Evolutionary conservation across 345 rosid species (phyloP).

Genomic region (Gossypium rotundifolium): DNA sequence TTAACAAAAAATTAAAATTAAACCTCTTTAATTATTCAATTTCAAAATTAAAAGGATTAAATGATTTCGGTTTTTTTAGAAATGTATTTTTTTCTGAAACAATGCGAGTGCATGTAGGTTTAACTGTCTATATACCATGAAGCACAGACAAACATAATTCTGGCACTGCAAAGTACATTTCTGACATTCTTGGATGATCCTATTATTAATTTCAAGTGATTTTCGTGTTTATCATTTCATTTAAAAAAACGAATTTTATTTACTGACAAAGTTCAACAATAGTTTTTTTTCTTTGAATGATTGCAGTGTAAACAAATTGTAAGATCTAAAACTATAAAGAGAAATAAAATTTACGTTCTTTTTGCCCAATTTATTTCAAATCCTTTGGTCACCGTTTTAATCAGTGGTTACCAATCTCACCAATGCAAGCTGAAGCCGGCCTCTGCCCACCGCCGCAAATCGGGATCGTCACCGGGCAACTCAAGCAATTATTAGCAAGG

Average conservation of each 20-base stretch:
- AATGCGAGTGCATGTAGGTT: too few relatives aligned
- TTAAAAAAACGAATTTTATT: background rate
- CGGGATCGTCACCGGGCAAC: constrained; percentile 22
- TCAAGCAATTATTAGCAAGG: constrained; percentile 46
- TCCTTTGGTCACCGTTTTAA: background rate
- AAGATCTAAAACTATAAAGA: background rate
- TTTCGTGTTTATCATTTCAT: too few relatives aligned
- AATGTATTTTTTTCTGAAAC: too few relatives aligned
- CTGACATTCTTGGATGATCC: too few relatives aligned
- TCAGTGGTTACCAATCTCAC: background rate
- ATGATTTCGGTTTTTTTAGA: too few relatives aligned
- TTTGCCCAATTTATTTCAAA: background rate
- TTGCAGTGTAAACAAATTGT: background rate
- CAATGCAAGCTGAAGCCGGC: constrained; percentile 36
- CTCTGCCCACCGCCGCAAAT: constrained; percentile 46
- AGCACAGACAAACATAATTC: too few relatives aligned
- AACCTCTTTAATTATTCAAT: too few relatives aligned
- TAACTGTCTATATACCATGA: too few relatives aligned
- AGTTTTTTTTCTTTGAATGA: background rate
- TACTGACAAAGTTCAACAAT: background rate
- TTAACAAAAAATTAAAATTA: too few relatives aligned
- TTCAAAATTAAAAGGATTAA: too few relatives aligned
- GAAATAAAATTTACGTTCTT: background rate
- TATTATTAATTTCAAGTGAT: too few relatives aligned
- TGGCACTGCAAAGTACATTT: too few relatives aligned